Percentiles rank a stretch among this genome's conserved stretches.
Conservation (phyloP, 2,329 filamentous ascomycete genomes). For the Alternaria dauci region DNA sequence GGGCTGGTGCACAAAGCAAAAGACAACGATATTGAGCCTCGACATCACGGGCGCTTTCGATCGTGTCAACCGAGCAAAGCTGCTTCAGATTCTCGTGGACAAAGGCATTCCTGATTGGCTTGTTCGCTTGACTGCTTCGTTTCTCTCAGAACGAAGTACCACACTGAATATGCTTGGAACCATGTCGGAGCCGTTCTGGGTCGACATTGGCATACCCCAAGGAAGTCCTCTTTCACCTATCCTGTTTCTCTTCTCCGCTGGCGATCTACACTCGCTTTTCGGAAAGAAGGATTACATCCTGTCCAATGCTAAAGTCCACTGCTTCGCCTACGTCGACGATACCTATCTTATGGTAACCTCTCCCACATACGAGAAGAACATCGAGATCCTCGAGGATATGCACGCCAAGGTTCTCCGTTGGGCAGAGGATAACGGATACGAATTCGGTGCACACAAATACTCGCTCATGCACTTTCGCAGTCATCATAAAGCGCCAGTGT, state of each 20-base stretch:
- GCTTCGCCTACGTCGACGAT: conserved; percentile 5
- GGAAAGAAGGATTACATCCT: not conserved
- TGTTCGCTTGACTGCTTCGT: conserved; percentile 1
- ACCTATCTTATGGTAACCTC: not conserved
- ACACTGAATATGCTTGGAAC: not conserved
- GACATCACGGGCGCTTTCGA: conserved; percentile 10
- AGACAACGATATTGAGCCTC: not conserved
- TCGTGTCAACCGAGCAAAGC: not conserved
- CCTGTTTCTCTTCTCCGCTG: conserved; percentile 4
- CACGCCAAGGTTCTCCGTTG: not conserved
- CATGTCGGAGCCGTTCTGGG: not conserved
- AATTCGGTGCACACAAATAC: conserved; percentile 6
- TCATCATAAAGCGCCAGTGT: not conserved
- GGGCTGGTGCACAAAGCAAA: not conserved
- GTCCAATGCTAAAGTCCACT: not conserved
- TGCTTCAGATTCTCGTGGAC: not conserved
- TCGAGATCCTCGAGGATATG: not conserved
- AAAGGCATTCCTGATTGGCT: conserved; percentile 10
- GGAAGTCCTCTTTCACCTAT: conserved; percentile 1
- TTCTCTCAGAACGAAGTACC: conserved; percentile 2
- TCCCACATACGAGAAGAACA: not conserved
- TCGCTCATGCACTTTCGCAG: conserved; percentile 3
- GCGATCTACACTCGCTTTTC: not conserved
- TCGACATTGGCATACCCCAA: conserved; percentile 6
- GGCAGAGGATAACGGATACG: not conserved